Conservation (phyloP, 805 yeast genomes). For the Ogataea corticis region DNA sequence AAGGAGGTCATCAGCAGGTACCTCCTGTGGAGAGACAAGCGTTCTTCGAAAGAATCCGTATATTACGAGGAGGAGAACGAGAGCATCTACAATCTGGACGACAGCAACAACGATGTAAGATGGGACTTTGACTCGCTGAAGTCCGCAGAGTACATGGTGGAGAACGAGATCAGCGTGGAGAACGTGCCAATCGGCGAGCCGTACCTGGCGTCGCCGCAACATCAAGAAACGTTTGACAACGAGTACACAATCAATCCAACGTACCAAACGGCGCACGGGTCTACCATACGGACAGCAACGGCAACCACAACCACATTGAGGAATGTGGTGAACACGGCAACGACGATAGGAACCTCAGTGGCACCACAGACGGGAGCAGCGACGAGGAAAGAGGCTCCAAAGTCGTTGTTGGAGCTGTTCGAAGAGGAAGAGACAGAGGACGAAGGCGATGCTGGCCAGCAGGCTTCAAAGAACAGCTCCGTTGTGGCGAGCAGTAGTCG, state of each 20-base stretch:
- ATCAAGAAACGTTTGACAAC: slow-evolving; percentile 11
- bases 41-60: slow-evolving; percentile 53
- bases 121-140: slow-evolving; percentile 91
- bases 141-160: slow-evolving; percentile 70
- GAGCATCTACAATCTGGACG: slow-evolving; percentile 26
- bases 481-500: slow-evolving; percentile 2
- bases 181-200: slow-evolving; percentile 16
- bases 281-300: slow-evolving; percentile 21
- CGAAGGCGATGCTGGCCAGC: not conserved
- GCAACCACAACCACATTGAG: slow-evolving; percentile 21
- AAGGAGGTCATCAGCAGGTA: slow-evolving; percentile 77
- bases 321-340: slow-evolving; percentile 16
- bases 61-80: slow-evolving; percentile 44
- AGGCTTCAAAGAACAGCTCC: slow-evolving; percentile 1
- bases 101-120: slow-evolving; percentile 48
- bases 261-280: slow-evolving; percentile 12
- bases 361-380: slow-evolving; percentile 11
- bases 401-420: slow-evolving; percentile 68
- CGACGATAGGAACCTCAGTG: not conserved
- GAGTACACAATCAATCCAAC: slow-evolving; percentile 21
- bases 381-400: slow-evolving; percentile 59
- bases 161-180: slow-evolving; percentile 56
- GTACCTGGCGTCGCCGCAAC: slow-evolving; percentile 6
- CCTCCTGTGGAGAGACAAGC: slow-evolving; percentile 72
- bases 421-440: slow-evolving; percentile 48